Percentiles rank a stretch among this genome's conserved stretches.
Evolutionary conservation across 495 filamentous ascomycete genomes (phyloP).

Genomic region (Penicillium pulvis): DNA sequence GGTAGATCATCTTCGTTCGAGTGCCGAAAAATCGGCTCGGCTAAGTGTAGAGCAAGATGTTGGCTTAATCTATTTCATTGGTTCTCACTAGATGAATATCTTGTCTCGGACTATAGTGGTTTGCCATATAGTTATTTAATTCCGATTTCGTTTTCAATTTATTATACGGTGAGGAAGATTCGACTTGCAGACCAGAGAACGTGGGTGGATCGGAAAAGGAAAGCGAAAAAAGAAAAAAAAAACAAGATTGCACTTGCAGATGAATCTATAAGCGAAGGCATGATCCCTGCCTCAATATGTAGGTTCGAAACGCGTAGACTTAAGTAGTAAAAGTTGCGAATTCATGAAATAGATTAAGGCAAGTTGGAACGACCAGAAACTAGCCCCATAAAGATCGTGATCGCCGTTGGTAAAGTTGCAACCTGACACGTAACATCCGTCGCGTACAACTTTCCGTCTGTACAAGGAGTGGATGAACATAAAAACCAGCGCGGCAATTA

Average conservation of each 20-base stretch:
- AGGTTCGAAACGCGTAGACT: neutral
- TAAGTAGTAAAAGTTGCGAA: too few species aligned
- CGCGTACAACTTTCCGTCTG: neutral
- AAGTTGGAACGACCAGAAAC: neutral
- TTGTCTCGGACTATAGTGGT: neutral
- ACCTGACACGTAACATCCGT: constrained; percentile 2
- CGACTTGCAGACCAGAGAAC: neutral
- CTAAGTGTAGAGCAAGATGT: neutral
- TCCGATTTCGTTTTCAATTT: too few species aligned
- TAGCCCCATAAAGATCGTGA: neutral
- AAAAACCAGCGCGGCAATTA: neutral
- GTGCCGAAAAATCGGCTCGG: neutral
- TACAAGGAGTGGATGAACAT: neutral
- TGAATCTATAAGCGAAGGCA: neutral
- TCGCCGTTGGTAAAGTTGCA: constrained; percentile 1
- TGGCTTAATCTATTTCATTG: neutral
- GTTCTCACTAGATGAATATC: neutral
- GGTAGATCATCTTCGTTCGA: neutral
- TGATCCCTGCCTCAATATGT: constrained; percentile 2
- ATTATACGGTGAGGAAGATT: too few species aligned
- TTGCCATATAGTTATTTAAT: too few species aligned
- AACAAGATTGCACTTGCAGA: neutral
- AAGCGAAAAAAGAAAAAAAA: too few species aligned
- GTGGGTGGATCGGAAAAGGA: neutral
- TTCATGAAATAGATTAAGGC: too few species aligned